These are phyloP conservation scores for Bipolaris zeicola DNA, from an alignment of 2,329 filamentous ascomycete species.

Conservation along the genomic window DNA sequence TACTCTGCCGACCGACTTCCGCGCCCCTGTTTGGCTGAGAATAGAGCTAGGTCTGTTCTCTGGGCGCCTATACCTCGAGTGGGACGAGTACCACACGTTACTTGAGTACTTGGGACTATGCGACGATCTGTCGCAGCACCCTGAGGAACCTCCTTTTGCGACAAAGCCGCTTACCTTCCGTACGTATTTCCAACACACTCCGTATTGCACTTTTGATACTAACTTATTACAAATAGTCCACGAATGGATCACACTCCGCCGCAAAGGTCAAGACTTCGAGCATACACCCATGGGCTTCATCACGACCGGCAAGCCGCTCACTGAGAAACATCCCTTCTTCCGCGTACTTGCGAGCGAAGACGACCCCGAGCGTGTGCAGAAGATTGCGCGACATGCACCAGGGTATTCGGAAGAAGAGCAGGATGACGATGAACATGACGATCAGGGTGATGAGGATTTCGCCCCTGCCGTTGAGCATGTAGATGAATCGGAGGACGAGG, in stretches of 20 bases:
- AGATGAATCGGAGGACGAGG: constrained; percentile 23
- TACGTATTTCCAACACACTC: constrained; percentile 21
- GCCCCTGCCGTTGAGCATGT: constrained; percentile 16
- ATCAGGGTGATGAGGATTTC: constrained; percentile 24
- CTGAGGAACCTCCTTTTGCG: constrained; percentile 20
- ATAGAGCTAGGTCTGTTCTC: constrained; percentile 66
- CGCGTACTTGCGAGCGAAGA: constrained; percentile 3
- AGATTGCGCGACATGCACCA: constrained; percentile 16
- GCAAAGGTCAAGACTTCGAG: constrained; percentile 62
- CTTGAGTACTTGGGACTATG: constrained; percentile 33
- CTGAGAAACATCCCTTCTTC: constrained; percentile 61
- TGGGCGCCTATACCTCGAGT: constrained; percentile 65
- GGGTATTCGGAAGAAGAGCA: constrained; percentile 7
- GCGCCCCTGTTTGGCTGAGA: constrained; percentile 59
- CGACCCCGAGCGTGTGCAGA: constrained; percentile 16
- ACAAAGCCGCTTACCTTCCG: constrained; percentile 38
- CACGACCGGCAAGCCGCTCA: constrained; percentile 58
- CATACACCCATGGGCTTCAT: constrained; percentile 66
- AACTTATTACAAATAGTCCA: constrained; percentile 43
- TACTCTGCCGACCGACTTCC: constrained; percentile 47
- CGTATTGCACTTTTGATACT: constrained; percentile 42
- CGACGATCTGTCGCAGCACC: constrained; percentile 7
- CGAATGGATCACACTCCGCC: constrained; percentile 62
- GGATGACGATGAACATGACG: constrained; percentile 12
- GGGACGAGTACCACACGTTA: constrained; percentile 49